A percentile compares a stretch with the other conserved stretches of the same genome.
These are phyloP conservation scores for Solanum commersonii DNA, from an alignment of 257 asterid species.

Conservation along the genomic window DNA sequence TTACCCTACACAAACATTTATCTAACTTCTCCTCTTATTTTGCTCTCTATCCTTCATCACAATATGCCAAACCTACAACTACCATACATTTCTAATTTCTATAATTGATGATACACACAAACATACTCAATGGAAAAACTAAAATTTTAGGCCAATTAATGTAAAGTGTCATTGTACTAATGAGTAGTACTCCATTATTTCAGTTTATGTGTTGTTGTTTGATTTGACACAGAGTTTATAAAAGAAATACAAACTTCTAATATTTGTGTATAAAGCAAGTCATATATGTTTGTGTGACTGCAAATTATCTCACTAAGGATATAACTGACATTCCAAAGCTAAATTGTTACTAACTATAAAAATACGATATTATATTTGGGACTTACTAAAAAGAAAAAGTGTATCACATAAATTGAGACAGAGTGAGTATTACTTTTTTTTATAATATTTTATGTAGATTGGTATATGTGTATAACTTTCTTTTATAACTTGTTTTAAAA, in stretches of 20 bases:
- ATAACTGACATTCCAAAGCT: too few species aligned
- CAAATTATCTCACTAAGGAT: neutral
- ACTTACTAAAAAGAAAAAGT: too few species aligned
- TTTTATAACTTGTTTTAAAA: neutral
- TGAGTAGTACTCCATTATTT: neutral
- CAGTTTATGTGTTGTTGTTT: neutral
- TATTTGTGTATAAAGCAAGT: too few species aligned
- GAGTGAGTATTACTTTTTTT: too few species aligned
- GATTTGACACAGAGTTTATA: neutral
- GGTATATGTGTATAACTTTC: neutral
- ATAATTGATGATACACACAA: neutral
- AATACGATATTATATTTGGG: neutral
- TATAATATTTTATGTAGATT: too few species aligned
- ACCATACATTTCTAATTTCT: neutral
- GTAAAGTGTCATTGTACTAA: neutral
- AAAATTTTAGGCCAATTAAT: neutral
- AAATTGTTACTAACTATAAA: too few species aligned
- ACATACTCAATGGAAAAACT: neutral
- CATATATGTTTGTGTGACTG: neutral
- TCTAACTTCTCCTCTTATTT: slow-evolving; percentile 6
- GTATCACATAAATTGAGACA: neutral
- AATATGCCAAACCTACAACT: neutral
- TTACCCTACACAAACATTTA: slow-evolving; percentile 22
- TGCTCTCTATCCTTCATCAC: neutral
- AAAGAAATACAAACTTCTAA: too few species aligned